These are phyloP conservation scores for Microstegium vimineum DNA, from an alignment of 176 grass and related monocot species.

Conservation along the genomic window DNA sequence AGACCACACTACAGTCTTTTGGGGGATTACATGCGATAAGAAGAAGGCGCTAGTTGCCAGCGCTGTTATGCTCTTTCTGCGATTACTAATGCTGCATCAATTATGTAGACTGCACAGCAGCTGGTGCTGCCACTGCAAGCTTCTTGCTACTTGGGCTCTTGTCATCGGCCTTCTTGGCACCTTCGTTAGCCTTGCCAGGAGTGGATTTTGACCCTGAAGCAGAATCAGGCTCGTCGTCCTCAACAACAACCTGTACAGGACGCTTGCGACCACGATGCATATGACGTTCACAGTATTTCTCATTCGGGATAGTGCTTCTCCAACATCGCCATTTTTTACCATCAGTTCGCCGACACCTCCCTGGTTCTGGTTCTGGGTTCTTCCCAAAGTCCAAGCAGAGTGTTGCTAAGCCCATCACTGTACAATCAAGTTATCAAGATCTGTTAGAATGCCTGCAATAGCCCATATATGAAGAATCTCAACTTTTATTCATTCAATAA, in stretches of 20 bases:
- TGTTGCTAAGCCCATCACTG: slow-evolving; percentile 60
- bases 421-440: slow-evolving; percentile 10
- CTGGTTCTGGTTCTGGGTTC: slow-evolving; percentile 50
- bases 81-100: slow-evolving; percentile 33
- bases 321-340: slow-evolving; percentile 65
- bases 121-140: slow-evolving; percentile 43
- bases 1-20: slow-evolving; percentile 49
- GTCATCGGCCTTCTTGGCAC: slow-evolving; percentile 41
- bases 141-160: slow-evolving; percentile 51
- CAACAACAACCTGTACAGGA: slow-evolving; percentile 51
- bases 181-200: slow-evolving; percentile 37
- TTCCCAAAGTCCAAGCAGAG: slow-evolving; percentile 57
- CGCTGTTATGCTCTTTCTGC: slow-evolving; percentile 40
- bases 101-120: slow-evolving; percentile 55
- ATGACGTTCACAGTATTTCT: slow-evolving; percentile 60
- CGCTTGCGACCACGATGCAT: slow-evolving; percentile 67
- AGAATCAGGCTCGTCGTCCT: slow-evolving; percentile 50
- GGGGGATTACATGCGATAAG: slow-evolving; percentile 47
- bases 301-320: slow-evolving; percentile 52
- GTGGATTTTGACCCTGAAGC: slow-evolving; percentile 44
- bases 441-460: slow-evolving; percentile 25
- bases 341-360: slow-evolving; percentile 56
- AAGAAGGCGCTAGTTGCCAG: slow-evolving; percentile 35
- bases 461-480: background rate
- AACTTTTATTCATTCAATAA: background rate